Base-by-base conservation (phyloP, 1,139 yeast genomes). In the Blastobotrys indianensis region DNA sequence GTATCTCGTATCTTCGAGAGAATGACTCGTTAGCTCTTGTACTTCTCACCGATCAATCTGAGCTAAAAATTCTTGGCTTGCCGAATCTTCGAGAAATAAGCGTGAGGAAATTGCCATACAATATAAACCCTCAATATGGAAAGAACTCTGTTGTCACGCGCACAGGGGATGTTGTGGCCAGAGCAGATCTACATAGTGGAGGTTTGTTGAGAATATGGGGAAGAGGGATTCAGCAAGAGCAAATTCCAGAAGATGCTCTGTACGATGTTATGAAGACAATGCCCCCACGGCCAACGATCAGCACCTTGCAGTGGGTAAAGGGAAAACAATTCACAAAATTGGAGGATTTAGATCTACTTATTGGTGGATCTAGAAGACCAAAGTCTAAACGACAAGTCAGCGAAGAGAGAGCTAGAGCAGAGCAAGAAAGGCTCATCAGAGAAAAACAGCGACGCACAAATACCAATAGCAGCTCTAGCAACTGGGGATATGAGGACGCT, bases 271-370 rank as follows among this genome's bases (percentile, higher is more conserved):
- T 67, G 55, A 67, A 68, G 45, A 52, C 50, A 8, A 77, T 85
- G 10, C 95, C 96, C 1, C 78, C 80, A 20, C 74, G 97, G 41
- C 98, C 98, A 1, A 73, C 79, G 3, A 80, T 86, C 4, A 79
- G 88, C 43, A 79, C 94, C 0, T 70, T 86, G 45, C 94, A 83
- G 65, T 85, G 97, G 94, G 87, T 94, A 9, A 80, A 82, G 55
- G 95, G 96, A 4, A 74, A 82, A 1, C 78, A 76, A 36, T 73
- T 74, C 50, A 74, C 83, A 12, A 70, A 79, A 2, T 65, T 75
- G 31, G 73, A 75, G 1, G 95, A 86, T 40, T 57, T 70, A n/a
- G 73, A 70, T 50, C 44, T 52, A n/a, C 47, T 62, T 25, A 61
- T 70, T 44, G 72, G 70, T 4, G 73, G 73, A 4, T 63, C 67